These are phyloP conservation scores for Kodamaea kaohsiungensis DNA, from an alignment of 805 yeast genomes.

Conservation along the genomic window DNA sequence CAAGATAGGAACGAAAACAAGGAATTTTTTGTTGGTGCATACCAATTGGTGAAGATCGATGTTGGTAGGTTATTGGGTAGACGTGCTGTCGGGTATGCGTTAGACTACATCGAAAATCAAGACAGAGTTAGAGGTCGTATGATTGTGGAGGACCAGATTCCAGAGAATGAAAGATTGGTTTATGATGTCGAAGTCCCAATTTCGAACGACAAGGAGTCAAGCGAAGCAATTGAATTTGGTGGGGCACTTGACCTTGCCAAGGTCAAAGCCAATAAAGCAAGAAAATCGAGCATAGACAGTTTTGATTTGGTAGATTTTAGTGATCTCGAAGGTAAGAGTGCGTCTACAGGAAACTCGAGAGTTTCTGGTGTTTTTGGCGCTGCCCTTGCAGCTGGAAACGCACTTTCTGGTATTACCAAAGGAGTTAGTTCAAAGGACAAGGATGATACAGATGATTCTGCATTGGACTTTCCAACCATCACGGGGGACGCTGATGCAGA, in stretches of 20 bases:
- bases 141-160: constrained; percentile 51
- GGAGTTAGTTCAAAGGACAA: background rate
- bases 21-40: constrained; percentile 47
- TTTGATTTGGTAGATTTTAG: background rate
- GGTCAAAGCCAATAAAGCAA: constrained; percentile 2
- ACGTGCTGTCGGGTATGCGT: constrained; percentile 37
- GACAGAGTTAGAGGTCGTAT: constrained; percentile 67
- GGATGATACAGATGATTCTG: background rate
- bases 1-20: constrained; percentile 70
- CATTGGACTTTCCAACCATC: background rate
- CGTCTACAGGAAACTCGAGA: background rate
- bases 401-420: background rate
- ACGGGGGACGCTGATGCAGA: constrained; percentile 26
- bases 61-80: constrained; percentile 43
- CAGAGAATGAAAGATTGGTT: constrained; percentile 44
- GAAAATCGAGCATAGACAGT: constrained; percentile 1
- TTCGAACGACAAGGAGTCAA: background rate
- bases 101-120: constrained; percentile 71
- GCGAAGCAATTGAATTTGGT: constrained; percentile 13
- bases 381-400: constrained; percentile 16
- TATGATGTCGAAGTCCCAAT: constrained; percentile 43
- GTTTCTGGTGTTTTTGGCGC: constrained; percentile 19
- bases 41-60: constrained; percentile 49
- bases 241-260: background rate
- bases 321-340: background rate